Evolutionary conservation across 148 eudicot genomes (phyloP).

Genomic region (Simmondsia chinensis): DNA sequence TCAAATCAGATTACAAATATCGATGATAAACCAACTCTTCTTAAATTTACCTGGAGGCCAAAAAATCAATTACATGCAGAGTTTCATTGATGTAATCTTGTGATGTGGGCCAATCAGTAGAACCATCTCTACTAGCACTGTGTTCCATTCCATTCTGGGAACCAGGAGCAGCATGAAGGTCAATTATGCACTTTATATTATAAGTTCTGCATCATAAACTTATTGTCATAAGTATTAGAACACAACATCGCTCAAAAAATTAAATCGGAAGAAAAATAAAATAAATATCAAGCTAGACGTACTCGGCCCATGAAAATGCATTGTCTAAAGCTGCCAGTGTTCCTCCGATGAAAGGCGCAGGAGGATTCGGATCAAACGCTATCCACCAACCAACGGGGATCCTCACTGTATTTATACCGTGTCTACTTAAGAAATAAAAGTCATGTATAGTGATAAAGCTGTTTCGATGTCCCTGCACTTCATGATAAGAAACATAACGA

Average conservation of each 20-base stretch:
- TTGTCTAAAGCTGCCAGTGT: slow-evolving; percentile 58
- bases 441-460: slow-evolving; percentile 61
- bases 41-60: slow-evolving; percentile 56
- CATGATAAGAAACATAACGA: slow-evolving; percentile 8
- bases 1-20: too few species aligned
- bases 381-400: slow-evolving; percentile 98
- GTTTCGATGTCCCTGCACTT: slow-evolving; percentile 63
- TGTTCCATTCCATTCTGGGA: slow-evolving; percentile 91
- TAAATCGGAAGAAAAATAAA: neutral
- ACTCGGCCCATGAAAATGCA: slow-evolving; percentile 91
- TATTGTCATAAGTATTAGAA: slow-evolving; percentile 1
- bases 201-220: slow-evolving; percentile 32
- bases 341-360: slow-evolving; percentile 76
- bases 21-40: too few species aligned
- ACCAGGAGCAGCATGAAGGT: slow-evolving; percentile 82
- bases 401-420: slow-evolving; percentile 77
- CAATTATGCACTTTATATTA: slow-evolving; percentile 74
- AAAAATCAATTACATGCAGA: slow-evolving; percentile 52
- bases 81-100: slow-evolving; percentile 43
- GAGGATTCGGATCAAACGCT: slow-evolving; percentile 72
- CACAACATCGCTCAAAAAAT: neutral
- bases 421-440: slow-evolving; percentile 40
- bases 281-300: slow-evolving; percentile 14
- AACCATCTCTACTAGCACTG: slow-evolving; percentile 78
- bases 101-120: slow-evolving; percentile 62